phyloP scores from a whole-genome alignment of 768 basidiomycete genomes.

The Tylopilus sp. region DNA sequence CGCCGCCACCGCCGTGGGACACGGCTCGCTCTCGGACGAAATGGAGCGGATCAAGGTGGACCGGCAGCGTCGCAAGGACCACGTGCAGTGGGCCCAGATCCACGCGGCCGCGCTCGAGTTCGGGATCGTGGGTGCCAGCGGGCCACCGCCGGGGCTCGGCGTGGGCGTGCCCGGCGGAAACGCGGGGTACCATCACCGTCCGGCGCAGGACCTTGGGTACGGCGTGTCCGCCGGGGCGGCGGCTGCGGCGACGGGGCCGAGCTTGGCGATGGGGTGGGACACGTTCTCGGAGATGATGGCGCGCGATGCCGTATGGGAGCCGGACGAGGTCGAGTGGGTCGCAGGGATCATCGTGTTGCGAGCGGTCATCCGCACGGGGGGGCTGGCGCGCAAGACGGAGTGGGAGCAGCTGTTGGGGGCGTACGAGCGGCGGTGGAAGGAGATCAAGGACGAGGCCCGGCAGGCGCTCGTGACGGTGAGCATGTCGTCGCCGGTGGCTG shows the following conservation, averaged over 20 bases:
- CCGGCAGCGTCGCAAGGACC: conserved; percentile 57
- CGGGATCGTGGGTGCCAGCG: conserved; percentile 36
- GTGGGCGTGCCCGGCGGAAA: conserved; percentile 13
- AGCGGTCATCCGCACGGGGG: conserved; percentile 53
- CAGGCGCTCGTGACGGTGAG: conserved; percentile 59
- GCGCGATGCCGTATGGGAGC: conserved; percentile 64
- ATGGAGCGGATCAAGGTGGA: conserved; percentile 62
- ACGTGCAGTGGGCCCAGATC: conserved; percentile 65
- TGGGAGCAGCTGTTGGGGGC: conserved; percentile 53
- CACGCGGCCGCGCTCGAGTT: conserved; percentile 63
- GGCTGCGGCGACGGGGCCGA: neutral
- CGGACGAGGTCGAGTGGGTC: conserved; percentile 67
- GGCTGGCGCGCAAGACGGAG: conserved; percentile 47
- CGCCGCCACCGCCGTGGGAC: neutral
- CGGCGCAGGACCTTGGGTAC: conserved; percentile 39
- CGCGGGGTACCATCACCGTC: conserved; percentile 30
- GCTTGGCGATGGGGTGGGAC: conserved; percentile 23
- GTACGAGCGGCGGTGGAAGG: conserved; percentile 67
- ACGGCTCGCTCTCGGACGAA: conserved; percentile 48
- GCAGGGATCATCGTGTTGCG: conserved; percentile 58
- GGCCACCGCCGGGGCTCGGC: neutral
- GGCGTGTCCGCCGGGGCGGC: conserved; percentile 17
- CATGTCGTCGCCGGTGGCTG: neutral
- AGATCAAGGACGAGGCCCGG: conserved; percentile 64
- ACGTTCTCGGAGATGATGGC: conserved; percentile 59